These are phyloP conservation scores for Cruciata laevipes DNA, from an alignment of 257 asterid genomes.

Conservation along the genomic window DNA sequence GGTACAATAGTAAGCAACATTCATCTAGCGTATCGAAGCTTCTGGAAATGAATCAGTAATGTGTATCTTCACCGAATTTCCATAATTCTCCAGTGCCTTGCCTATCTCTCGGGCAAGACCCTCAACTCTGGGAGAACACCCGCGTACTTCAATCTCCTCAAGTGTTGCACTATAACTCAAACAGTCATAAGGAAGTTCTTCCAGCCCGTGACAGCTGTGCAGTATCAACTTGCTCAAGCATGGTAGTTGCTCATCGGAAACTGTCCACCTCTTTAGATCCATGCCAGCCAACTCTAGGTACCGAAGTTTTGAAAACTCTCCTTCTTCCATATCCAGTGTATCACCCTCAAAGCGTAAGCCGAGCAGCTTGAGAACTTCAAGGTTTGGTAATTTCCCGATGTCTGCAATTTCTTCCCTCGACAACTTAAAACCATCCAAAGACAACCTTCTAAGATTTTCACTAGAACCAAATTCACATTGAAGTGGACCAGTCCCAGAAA, in stretches of 20 bases:
- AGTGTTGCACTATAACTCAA: neutral
- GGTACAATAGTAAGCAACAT: no score
- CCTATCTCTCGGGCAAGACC: neutral
- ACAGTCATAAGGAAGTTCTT: neutral
- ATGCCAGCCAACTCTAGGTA: neutral
- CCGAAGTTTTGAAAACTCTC: neutral
- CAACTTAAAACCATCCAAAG: neutral
- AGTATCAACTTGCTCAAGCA: neutral
- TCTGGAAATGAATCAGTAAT: no score
- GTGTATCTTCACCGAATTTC: no score
- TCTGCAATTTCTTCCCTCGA: neutral
- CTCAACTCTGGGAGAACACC: no score
- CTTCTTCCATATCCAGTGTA: neutral
- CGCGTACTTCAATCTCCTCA: neutral
- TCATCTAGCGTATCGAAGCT: no score
- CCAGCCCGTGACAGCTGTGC: neutral
- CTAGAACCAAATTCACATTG: neutral
- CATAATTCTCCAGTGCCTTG: no score
- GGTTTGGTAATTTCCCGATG: neutral
- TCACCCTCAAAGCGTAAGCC: neutral
- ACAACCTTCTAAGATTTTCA: neutral
- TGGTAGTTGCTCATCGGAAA: neutral
- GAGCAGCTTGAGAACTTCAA: neutral
- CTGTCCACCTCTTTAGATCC: neutral
- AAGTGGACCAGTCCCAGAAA: neutral